Conservation (phyloP, 371 early-diverging fungal genomes). For the Zychaea mexicana region DNA sequence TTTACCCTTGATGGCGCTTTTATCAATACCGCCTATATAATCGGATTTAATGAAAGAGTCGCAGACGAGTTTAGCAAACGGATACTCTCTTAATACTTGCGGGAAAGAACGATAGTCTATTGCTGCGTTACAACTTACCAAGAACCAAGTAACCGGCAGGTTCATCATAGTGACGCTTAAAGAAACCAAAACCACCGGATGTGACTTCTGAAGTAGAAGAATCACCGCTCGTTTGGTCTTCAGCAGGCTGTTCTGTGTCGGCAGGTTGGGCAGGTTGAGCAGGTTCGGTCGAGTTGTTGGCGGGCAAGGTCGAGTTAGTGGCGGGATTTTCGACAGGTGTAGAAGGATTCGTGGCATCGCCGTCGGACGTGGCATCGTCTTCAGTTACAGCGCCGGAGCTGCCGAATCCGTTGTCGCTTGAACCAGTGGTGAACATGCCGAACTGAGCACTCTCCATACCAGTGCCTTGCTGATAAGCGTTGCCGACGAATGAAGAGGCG, state of each 20-base stretch:
- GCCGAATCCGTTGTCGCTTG: conserved; percentile 20
- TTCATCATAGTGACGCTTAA: conserved; percentile 26
- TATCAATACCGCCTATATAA: conserved; percentile 39
- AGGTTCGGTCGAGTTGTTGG: background rate
- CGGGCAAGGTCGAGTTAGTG: conserved; percentile 3
- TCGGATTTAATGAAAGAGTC: too few species aligned
- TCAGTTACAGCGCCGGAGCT: conserved; percentile 19
- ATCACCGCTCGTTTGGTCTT: too few species aligned
- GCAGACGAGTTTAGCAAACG: too few species aligned
- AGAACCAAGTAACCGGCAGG: conserved; percentile 44
- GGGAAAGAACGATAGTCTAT: background rate
- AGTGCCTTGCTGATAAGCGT: conserved; percentile 38
- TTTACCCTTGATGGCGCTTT: conserved; percentile 34
- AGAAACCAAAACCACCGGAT: conserved; percentile 37
- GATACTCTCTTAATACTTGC: too few species aligned
- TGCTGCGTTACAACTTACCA: conserved; percentile 15
- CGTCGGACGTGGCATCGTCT: too few species aligned
- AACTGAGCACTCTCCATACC: conserved; percentile 43
- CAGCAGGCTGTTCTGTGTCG: background rate
- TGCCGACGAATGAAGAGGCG: conserved; percentile 41
- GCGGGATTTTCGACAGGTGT: background rate
- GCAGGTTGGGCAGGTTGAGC: background rate
- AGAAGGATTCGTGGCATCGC: background rate
- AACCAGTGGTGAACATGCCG: conserved; percentile 40
- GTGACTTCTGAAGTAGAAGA: too few species aligned